Evolutionary conservation across 208 protist species (phyloP).

Genomic region (Blechomonas ayalai): DNA sequence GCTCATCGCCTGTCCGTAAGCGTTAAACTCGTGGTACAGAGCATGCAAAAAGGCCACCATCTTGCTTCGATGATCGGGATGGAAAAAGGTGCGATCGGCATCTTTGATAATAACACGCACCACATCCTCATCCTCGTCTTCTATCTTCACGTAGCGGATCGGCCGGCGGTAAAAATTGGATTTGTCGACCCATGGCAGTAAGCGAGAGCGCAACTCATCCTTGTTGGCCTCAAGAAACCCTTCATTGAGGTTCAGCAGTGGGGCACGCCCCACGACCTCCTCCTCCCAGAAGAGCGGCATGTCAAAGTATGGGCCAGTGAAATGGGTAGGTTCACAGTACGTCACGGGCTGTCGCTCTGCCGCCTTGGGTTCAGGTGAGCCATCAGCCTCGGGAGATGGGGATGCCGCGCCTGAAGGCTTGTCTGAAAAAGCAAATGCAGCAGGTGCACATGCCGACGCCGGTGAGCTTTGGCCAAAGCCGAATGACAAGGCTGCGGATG

Average conservation of each 20-base stretch:
- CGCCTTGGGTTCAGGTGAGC: conserved; percentile 7
- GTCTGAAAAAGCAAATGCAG: background rate
- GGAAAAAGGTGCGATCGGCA: conserved; percentile 80
- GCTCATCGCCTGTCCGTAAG: conserved; percentile 88
- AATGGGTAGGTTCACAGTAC: conserved; percentile 63
- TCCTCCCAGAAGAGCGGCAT: conserved; percentile 77
- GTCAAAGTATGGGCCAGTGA: conserved; percentile 72
- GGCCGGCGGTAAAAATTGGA: conserved; percentile 55
- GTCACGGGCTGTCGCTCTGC: conserved; percentile 17
- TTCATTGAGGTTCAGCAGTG: conserved; percentile 78
- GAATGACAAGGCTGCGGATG: conserved; percentile 3
- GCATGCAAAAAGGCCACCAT: conserved; percentile 72
- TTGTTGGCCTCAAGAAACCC: conserved; percentile 66
- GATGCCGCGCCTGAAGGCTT: background rate
- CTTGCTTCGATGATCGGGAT: conserved; percentile 60
- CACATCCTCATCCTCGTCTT: conserved; percentile 77
- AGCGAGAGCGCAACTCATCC: conserved; percentile 38
- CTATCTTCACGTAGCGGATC: conserved; percentile 67
- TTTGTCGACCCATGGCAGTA: conserved; percentile 62
- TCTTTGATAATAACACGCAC: conserved; percentile 91
- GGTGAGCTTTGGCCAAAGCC: conserved; percentile 12
- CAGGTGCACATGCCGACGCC: background rate
- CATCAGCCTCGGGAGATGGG: conserved; percentile 1
- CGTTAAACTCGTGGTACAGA: conserved; percentile 76
- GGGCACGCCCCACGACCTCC: conserved; percentile 60